phyloP scores from a whole-genome alignment of 768 basidiomycete genomes.

The Boletus rubropictus region DNA sequence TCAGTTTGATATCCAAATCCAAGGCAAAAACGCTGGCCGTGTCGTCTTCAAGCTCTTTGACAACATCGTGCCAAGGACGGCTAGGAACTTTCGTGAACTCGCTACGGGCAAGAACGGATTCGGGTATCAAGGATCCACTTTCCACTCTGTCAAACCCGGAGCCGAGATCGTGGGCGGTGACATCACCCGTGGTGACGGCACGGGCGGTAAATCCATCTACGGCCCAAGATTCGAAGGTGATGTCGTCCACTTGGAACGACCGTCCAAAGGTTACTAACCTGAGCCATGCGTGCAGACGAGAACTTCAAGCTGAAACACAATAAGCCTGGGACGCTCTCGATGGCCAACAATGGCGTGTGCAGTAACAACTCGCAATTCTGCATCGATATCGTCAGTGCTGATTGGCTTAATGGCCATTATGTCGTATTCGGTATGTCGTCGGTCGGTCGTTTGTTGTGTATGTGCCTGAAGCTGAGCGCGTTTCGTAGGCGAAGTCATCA shows the following conservation, averaged over 20 bases:
- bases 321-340: constrained; percentile 62
- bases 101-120: constrained; percentile 69
- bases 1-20: constrained; percentile 65
- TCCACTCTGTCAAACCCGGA: constrained; percentile 80
- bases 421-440: constrained; percentile 14
- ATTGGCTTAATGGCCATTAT: constrained; percentile 10
- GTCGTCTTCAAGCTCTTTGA: constrained; percentile 87
- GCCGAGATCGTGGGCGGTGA: constrained; percentile 94
- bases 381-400: constrained; percentile 72
- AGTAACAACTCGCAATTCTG: constrained; percentile 93
- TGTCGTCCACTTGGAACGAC: background rate
- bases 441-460: no score
- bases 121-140: constrained; percentile 60
- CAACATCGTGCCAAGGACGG: constrained; percentile 66
- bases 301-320: constrained; percentile 76
- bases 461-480: background rate
- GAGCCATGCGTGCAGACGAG: constrained; percentile 61
- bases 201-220: constrained; percentile 78
- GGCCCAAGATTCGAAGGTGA: constrained; percentile 62
- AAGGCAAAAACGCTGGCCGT: constrained; percentile 38
- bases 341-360: constrained; percentile 77
- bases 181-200: constrained; percentile 65
- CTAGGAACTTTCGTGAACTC: constrained; percentile 85
- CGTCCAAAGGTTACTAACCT: background rate
- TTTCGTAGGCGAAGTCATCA: constrained; percentile 8